Evolutionary conservation across 2,329 filamentous ascomycete genomes (phyloP).

Genomic region (Elsinoe fawcettii): DNA sequence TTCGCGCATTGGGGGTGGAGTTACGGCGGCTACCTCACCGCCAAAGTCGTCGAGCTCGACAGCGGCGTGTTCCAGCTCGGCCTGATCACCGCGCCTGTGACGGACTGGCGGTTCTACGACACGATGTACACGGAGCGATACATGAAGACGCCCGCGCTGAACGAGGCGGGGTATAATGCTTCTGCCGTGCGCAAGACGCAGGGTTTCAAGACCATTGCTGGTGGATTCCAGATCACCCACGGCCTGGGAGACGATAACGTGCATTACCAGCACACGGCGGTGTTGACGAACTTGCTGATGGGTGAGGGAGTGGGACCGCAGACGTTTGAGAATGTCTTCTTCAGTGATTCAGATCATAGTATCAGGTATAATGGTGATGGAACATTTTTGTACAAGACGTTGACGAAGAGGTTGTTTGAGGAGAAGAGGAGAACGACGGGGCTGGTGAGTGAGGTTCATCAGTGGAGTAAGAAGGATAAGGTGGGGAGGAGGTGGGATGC

Average conservation of each 20-base stretch:
- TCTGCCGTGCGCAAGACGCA: constrained; percentile 51
- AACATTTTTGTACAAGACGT: constrained; percentile 53
- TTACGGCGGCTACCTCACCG: constrained; percentile 58
- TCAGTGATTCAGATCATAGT: constrained; percentile 57
- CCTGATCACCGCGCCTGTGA: constrained; percentile 57
- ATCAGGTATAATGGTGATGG: constrained; percentile 52
- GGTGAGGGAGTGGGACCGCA: constrained; percentile 50
- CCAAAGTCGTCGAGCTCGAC: constrained; percentile 58
- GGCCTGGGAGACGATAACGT: constrained; percentile 65
- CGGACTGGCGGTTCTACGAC: constrained; percentile 65
- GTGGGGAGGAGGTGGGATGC: constrained; percentile 4
- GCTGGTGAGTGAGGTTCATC: constrained; percentile 32
- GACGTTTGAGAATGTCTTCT: constrained; percentile 57
- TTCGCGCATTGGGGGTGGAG: constrained; percentile 64
- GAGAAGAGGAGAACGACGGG: constrained; percentile 11
- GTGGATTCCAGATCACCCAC: constrained; percentile 56
- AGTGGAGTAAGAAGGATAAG: constrained; percentile 38
- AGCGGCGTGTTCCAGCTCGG: constrained; percentile 55
- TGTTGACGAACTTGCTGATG: constrained; percentile 54
- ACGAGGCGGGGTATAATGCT: constrained; percentile 52
- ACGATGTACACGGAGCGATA: constrained; percentile 65
- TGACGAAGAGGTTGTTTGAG: constrained; percentile 39
- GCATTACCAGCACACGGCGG: constrained; percentile 60
- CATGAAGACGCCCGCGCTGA: constrained; percentile 56
- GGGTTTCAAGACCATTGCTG: constrained; percentile 56